Evolutionary conservation across 768 basidiomycete species (phyloP).

Genomic region (Russula lepida): DNA sequence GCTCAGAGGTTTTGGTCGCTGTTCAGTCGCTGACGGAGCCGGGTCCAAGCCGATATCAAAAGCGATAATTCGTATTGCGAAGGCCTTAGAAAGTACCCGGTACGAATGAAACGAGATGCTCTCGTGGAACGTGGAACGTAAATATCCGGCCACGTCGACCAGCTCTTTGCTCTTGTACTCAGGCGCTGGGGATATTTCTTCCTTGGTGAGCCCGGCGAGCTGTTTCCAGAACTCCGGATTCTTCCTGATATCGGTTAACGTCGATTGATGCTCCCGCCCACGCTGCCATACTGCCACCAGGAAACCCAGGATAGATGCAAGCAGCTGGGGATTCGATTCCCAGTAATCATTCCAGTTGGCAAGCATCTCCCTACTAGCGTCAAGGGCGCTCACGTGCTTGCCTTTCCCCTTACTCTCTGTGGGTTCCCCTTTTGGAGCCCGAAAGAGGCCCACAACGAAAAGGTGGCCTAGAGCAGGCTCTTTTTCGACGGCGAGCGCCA

Average conservation of each 20-base stretch:
- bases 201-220: constrained; percentile 52
- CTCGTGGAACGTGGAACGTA: constrained; percentile 50
- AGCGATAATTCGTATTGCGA: constrained; percentile 64
- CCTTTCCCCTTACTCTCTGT: constrained; percentile 26
- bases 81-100: constrained; percentile 61
- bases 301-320: constrained; percentile 69
- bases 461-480: constrained; percentile 80
- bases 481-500: constrained; percentile 70
- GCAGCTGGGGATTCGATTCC: constrained; percentile 66
- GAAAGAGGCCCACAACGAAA: constrained; percentile 68
- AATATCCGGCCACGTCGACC: constrained; percentile 39
- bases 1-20: constrained; percentile 46
- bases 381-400: constrained; percentile 49
- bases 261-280: constrained; percentile 57
- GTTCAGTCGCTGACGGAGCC: constrained; percentile 25
- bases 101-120: constrained; percentile 57
- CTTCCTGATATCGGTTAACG: constrained; percentile 47
- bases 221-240: constrained; percentile 62
- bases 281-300: constrained; percentile 75
- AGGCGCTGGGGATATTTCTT: constrained; percentile 68
- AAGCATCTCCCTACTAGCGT: constrained; percentile 58
- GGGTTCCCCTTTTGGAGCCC: constrained; percentile 38
- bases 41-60: constrained; percentile 63
- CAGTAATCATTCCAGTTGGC: constrained; percentile 66
- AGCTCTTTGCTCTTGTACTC: constrained; percentile 52